Percentiles rank a stretch among this genome's conserved stretches.
Evolutionary conservation across 768 basidiomycete genomes (phyloP).

Genomic region (Gloeophyllum trabeum): DNA sequence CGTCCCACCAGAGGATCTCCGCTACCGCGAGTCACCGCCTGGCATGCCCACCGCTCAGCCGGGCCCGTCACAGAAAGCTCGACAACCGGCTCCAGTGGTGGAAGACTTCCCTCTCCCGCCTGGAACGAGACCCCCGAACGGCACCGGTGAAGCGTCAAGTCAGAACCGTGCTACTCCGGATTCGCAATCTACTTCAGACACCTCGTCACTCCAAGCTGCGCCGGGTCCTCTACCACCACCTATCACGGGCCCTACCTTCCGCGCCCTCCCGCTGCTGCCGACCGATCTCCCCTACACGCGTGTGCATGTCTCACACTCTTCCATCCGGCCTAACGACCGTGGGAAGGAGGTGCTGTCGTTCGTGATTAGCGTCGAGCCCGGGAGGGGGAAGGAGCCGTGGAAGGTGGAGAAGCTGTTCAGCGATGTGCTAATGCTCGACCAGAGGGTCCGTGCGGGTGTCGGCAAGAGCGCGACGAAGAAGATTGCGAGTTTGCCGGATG

Average conservation of each 20-base stretch:
- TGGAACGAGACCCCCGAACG: conserved; percentile 16
- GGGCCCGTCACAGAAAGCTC: too few relatives aligned
- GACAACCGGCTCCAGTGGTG: conserved; percentile 26
- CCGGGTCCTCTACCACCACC: too few relatives aligned
- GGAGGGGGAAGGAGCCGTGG: conserved; percentile 62
- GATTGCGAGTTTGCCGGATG: conserved; percentile 78
- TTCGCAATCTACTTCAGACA: too few relatives aligned
- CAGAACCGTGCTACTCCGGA: too few relatives aligned
- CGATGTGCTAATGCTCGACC: conserved; percentile 84
- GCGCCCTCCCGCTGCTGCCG: conserved; percentile 59
- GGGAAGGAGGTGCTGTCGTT: conserved; percentile 92
- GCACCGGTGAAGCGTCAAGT: too few relatives aligned
- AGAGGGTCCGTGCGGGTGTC: conserved; percentile 44
- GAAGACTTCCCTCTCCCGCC: conserved; percentile 46
- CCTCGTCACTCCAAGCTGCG: too few relatives aligned
- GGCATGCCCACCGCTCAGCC: too few relatives aligned
- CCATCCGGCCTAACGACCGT: conserved; percentile 80
- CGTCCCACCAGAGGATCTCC: too few relatives aligned
- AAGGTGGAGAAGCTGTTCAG: conserved; percentile 90
- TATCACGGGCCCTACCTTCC: conserved; percentile 49
- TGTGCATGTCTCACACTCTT: conserved; percentile 66
- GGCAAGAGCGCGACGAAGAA: conserved; percentile 68
- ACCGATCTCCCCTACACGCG: conserved; percentile 65
- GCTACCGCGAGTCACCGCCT: too few relatives aligned
- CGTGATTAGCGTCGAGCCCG: conserved; percentile 64